Percentiles rank a stretch among this genome's conserved stretches.
Conservation (phyloP, 1,284 basidiomycete species). For the Ceratobasidium sp. region DNA sequence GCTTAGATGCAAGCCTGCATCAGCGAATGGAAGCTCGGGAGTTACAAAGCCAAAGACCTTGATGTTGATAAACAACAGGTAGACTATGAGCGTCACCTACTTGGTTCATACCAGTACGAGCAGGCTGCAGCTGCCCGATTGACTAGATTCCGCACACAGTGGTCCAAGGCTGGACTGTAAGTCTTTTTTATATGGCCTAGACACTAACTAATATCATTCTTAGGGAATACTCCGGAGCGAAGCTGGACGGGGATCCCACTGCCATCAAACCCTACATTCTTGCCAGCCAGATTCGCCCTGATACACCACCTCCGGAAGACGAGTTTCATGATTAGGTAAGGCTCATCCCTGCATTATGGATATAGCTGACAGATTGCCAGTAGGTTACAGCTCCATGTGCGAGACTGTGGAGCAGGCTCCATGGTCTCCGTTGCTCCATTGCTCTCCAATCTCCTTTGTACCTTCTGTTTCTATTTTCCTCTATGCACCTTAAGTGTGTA, state of each 20-base stretch:
- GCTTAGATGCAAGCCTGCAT: conserved; percentile 6
- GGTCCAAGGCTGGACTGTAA: conserved; percentile 11
- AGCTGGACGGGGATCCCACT: neutral
- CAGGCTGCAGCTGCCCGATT: neutral
- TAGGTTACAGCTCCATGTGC: neutral
- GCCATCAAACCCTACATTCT: neutral
- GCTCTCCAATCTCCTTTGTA: too few species aligned
- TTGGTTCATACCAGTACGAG: conserved; percentile 5
- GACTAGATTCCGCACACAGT: neutral
- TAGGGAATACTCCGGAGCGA: neutral
- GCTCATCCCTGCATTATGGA: neutral
- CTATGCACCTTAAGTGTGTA: neutral
- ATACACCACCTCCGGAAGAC: neutral
- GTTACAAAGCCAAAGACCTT: neutral
- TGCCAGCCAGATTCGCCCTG: neutral
- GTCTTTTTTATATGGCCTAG: neutral
- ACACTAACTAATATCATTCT: neutral
- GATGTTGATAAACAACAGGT: conserved; percentile 13
- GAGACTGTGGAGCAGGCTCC: neutral
- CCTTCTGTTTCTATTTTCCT: neutral
- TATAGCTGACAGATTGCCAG: neutral
- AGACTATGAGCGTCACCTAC: neutral
- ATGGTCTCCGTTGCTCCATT: too few species aligned
- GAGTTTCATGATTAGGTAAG: conserved; percentile 1
- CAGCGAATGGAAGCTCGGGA: neutral